phyloP scores from a whole-genome alignment of 371 early-diverging fungal genomes.

The Actinomucor elegans region DNA sequence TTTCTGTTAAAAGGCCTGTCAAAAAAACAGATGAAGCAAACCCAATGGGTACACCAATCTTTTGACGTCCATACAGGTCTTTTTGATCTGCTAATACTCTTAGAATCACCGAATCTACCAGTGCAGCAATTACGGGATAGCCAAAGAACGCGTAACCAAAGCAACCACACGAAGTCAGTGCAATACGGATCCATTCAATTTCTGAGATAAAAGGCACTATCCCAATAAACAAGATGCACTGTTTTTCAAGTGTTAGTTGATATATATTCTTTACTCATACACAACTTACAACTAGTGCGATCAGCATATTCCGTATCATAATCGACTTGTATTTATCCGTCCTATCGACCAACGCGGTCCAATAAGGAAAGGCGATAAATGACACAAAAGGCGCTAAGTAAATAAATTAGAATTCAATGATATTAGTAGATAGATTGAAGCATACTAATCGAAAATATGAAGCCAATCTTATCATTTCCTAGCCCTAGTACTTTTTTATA shows the following conservation, averaged over 20 bases:
- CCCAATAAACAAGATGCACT: conserved; percentile 31
- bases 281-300: conserved; percentile 29
- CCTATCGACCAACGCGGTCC: conserved; percentile 32
- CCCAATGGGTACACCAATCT: conserved; percentile 35
- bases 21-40: conserved; percentile 34
- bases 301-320: conserved; percentile 33
- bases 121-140: conserved; percentile 33
- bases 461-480: conserved; percentile 38
- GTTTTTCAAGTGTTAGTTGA: background rate
- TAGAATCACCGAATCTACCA: conserved; percentile 28
- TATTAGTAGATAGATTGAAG: no score
- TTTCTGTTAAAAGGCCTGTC: conserved; percentile 28
- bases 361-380: conserved; percentile 36
- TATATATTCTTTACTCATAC: conserved; percentile 2
- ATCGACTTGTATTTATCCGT: conserved; percentile 27
- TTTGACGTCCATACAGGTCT: conserved; percentile 35
- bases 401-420: no score
- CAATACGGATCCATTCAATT: conserved; percentile 12
- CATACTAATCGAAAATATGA: conserved; percentile 39
- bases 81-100: conserved; percentile 28
- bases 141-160: conserved; percentile 43
- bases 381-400: conserved; percentile 45
- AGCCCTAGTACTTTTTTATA: conserved; percentile 29
- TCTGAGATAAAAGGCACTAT: conserved; percentile 27
- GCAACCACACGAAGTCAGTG: conserved; percentile 23